Conservation (phyloP, 805 yeast species). For the Saccharomycopsis babjevae region DNA sequence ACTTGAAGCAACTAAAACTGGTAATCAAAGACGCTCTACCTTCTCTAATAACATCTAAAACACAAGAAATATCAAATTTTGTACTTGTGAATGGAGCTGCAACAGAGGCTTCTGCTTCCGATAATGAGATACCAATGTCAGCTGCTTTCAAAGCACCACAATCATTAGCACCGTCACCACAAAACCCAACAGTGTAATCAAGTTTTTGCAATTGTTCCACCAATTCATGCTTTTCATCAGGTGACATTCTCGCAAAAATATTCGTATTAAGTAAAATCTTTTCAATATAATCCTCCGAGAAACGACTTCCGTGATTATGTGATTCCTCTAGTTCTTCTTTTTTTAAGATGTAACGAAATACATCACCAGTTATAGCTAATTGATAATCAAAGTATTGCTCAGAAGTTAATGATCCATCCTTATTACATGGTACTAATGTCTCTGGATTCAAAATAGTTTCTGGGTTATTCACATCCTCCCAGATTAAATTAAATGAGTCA, state of each 20-base stretch:
- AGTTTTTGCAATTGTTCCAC: conserved; percentile 76
- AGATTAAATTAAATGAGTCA: conserved; percentile 34
- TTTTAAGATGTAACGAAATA: conserved; percentile 66
- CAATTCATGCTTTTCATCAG: conserved; percentile 95
- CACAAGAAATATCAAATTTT: conserved; percentile 85
- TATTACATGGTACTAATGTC: conserved; percentile 43
- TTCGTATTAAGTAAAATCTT: conserved; percentile 60
- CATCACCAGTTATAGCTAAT: conserved; percentile 87
- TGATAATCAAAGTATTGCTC: conserved; percentile 35
- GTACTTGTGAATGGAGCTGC: conserved; percentile 98
- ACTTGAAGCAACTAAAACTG: conserved; percentile 93
- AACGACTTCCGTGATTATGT: conserved; percentile 11
- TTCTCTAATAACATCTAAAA: conserved; percentile 79
- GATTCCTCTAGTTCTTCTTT: conserved; percentile 35
- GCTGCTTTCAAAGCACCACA: conserved; percentile 98
- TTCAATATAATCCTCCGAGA: conserved; percentile 34
- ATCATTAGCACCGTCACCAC: conserved; percentile 99
- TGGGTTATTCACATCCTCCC: conserved; percentile 63
- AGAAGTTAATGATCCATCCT: conserved; percentile 9
- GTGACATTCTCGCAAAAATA: conserved; percentile 95
- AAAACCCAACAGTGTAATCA: conserved; percentile 91
- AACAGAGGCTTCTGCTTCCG: conserved; percentile 97
- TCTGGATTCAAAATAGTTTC: conserved; percentile 47
- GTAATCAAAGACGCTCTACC: conserved; percentile 95
- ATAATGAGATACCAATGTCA: conserved; percentile 89